phyloP scores from a whole-genome alignment of 768 basidiomycete genomes.

The Serpula lacrymans region DNA sequence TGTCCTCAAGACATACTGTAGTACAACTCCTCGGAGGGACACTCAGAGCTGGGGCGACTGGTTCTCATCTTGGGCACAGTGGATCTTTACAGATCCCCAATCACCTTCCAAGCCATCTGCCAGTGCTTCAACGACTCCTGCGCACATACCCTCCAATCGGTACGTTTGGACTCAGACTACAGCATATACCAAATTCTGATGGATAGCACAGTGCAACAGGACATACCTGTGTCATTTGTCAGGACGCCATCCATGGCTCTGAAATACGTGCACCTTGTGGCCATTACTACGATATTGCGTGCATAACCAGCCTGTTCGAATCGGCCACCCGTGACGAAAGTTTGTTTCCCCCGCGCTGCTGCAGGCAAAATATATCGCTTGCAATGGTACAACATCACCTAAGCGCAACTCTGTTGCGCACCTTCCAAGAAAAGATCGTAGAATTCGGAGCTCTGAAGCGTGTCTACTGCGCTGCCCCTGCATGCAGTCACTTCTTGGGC shows the following conservation, averaged over 20 bases:
- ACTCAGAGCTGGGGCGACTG: constrained; percentile 16
- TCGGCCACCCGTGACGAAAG: constrained; percentile 34
- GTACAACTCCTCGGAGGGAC: too few species aligned
- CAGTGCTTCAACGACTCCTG: neutral
- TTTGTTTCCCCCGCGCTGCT: constrained; percentile 40
- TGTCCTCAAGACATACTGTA: too few species aligned
- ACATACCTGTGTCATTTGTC: constrained; percentile 33
- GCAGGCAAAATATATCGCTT: constrained; percentile 27
- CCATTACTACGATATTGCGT: constrained; percentile 33
- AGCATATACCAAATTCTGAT: constrained; percentile 2
- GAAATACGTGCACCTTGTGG: constrained; percentile 30
- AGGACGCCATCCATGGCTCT: constrained; percentile 24
- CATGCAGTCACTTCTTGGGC: constrained; percentile 36
- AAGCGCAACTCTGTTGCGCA: constrained; percentile 10
- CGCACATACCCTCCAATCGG: neutral
- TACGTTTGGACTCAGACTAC: neutral
- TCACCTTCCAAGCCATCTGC: too few species aligned
- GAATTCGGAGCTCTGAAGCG: constrained; percentile 33
- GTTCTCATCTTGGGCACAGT: constrained; percentile 11
- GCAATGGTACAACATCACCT: constrained; percentile 22
- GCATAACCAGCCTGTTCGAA: constrained; percentile 32
- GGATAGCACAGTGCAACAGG: constrained; percentile 14
- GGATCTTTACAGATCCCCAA: too few species aligned
- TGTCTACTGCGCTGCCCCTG: constrained; percentile 34
- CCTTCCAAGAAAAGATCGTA: constrained; percentile 21